Conservation (phyloP, 139 green algal species). For the Auxenochlorella pyrenoidosa region DNA sequence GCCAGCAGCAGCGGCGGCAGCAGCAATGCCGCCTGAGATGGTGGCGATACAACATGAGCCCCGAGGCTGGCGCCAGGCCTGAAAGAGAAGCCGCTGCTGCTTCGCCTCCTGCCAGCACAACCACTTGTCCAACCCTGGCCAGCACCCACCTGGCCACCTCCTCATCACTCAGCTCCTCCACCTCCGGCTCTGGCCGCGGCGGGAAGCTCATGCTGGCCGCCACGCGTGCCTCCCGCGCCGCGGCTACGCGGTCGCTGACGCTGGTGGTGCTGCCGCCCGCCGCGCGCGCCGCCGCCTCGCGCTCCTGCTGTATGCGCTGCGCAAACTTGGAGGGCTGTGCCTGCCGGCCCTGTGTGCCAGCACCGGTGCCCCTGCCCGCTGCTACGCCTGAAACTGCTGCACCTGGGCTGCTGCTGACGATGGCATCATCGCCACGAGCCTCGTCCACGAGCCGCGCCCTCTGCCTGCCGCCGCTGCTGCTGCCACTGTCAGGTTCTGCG, state of each 20-base stretch:
- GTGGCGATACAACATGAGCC: neutral
- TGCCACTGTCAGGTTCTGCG: neutral
- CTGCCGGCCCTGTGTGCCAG: neutral
- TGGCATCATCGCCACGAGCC: neutral
- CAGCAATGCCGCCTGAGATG: neutral
- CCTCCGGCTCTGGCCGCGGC: constrained; percentile 1
- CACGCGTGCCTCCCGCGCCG: neutral
- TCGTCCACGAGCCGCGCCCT: neutral
- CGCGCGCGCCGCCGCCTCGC: neutral
- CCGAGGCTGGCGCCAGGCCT: neutral
- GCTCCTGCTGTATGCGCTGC: constrained; percentile 20
- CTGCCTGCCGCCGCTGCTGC: neutral
- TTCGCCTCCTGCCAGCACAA: neutral
- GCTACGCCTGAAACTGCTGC: neutral
- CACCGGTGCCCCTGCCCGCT: neutral
- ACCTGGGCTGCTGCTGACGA: neutral
- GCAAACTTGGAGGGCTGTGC: neutral
- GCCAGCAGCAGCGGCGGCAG: neutral
- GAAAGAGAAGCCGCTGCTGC: neutral
- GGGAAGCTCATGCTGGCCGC: neutral
- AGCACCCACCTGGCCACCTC: constrained; percentile 30
- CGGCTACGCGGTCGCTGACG: neutral
- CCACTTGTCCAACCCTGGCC: neutral
- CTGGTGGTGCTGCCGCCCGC: neutral
- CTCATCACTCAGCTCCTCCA: constrained; percentile 12